phyloP scores from a whole-genome alignment of 2,329 filamentous ascomycete species.

The Cyphellophora attinorum region DNA sequence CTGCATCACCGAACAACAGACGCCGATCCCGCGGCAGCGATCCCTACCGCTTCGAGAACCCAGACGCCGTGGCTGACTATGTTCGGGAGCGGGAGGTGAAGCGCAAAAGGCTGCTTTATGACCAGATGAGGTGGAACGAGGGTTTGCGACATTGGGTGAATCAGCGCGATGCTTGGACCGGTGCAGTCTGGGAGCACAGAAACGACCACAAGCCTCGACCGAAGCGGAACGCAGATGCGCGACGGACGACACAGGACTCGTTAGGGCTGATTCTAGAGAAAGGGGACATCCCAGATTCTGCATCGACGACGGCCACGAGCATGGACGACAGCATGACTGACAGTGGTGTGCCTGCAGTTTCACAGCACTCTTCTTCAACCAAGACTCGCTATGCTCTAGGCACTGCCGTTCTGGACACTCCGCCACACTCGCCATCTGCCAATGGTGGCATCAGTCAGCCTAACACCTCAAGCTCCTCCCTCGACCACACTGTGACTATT shows the following conservation, averaged over 20 bases:
- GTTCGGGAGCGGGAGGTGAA: conserved; percentile 44
- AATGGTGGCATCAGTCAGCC: too few relatives aligned
- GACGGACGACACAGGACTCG: conserved; percentile 1
- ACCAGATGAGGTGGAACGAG: conserved; percentile 67
- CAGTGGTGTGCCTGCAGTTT: too few relatives aligned
- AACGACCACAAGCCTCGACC: neutral
- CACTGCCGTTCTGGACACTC: neutral
- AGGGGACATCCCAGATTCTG: neutral
- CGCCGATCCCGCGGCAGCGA: conserved; percentile 15
- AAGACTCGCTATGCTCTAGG: conserved; percentile 1
- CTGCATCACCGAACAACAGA: conserved; percentile 1
- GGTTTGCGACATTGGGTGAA: conserved; percentile 72
- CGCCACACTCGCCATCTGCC: neutral
- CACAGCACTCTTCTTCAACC: too few relatives aligned
- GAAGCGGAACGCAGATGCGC: neutral
- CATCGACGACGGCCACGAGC: neutral
- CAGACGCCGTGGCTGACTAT: conserved; percentile 29
- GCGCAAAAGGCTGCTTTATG: conserved; percentile 48
- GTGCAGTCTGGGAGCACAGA: conserved; percentile 42
- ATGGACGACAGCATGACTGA: neutral
- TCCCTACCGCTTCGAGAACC: conserved; percentile 29
- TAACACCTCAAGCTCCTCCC: too few relatives aligned
- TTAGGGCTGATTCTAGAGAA: neutral
- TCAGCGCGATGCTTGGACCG: conserved; percentile 75
- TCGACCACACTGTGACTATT: conserved; percentile 5